These are phyloP conservation scores for Sanghuangporus sanghuang DNA, from an alignment of 1,284 basidiomycete genomes.

Conservation along the genomic window DNA sequence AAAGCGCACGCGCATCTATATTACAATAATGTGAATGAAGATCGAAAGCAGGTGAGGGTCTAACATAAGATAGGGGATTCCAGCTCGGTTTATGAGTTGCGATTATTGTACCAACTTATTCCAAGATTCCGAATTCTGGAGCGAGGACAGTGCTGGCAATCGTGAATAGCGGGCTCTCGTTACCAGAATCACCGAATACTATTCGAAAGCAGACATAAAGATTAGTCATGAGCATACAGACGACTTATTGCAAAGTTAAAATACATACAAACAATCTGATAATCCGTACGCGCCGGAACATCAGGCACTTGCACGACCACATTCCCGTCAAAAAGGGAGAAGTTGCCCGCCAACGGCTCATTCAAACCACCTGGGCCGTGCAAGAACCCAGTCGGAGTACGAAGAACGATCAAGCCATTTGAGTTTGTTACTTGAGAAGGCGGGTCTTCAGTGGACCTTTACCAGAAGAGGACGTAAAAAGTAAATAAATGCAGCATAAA, in stretches of 20 bases:
- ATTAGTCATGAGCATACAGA: background rate
- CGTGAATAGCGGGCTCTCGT: slow-evolving; percentile 35
- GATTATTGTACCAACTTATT: background rate
- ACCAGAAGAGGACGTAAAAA: background rate
- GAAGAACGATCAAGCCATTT: slow-evolving; percentile 30
- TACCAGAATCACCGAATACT: slow-evolving; percentile 51
- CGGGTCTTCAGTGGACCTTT: slow-evolving; percentile 35
- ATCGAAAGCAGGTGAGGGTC: background rate
- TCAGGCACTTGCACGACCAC: slow-evolving; percentile 35
- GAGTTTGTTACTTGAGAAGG: slow-evolving; percentile 46
- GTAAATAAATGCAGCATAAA: background rate
- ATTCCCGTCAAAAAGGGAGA: slow-evolving; percentile 35
- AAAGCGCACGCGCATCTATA: background rate
- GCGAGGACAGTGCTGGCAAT: slow-evolving; percentile 25
- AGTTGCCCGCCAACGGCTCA: slow-evolving; percentile 33
- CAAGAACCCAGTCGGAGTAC: slow-evolving; percentile 13
- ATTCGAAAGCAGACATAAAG: background rate
- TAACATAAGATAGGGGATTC: background rate
- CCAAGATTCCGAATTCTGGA: background rate
- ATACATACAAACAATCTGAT: slow-evolving; percentile 38
- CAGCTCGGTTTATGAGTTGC: background rate
- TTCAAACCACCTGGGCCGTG: slow-evolving; percentile 21
- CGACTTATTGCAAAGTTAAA: background rate
- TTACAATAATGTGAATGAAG: background rate
- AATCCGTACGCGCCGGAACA: slow-evolving; percentile 31